Conservation (phyloP, 2,329 filamentous ascomycete species). For the Claviceps quebecensis region DNA sequence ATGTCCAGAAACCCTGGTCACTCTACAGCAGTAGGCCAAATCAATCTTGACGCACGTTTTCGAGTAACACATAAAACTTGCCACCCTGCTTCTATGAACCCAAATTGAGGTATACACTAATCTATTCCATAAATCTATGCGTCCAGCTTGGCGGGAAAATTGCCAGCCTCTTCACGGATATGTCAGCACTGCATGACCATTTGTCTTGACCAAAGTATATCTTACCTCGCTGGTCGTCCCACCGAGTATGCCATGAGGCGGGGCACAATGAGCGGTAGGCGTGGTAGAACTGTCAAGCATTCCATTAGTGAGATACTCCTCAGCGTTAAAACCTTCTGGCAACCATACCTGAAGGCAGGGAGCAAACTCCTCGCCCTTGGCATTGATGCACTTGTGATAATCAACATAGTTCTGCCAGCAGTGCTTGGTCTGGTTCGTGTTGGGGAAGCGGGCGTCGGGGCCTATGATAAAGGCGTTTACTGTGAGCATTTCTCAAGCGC, state of each 20-base stretch:
- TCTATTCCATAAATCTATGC: conserved; percentile 26
- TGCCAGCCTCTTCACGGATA: conserved; percentile 43
- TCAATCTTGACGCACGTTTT: conserved; percentile 15
- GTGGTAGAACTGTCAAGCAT: conserved; percentile 63
- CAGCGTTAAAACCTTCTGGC: neutral
- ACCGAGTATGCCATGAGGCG: conserved; percentile 81
- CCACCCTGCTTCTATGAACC: conserved; percentile 16
- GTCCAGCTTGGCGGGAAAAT: conserved; percentile 53
- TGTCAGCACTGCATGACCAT: conserved; percentile 11
- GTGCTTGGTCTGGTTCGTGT: conserved; percentile 98
- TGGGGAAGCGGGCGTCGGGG: conserved; percentile 98
- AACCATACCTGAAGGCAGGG: conserved; percentile 79
- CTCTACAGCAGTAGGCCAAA: conserved; percentile 8
- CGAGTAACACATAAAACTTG: conserved; percentile 24
- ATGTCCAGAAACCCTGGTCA: conserved; percentile 5
- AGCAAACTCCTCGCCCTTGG: conserved; percentile 97
- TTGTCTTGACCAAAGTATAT: conserved; percentile 9
- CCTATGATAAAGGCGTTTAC: conserved; percentile 36
- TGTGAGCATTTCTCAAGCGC: conserved; percentile 6
- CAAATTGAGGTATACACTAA: conserved; percentile 9
- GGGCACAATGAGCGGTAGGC: conserved; percentile 97
- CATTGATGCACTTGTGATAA: conserved; percentile 98
- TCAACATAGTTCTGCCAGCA: conserved; percentile 99
- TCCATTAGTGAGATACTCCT: neutral
- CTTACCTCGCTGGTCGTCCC: conserved; percentile 94